Evolutionary conservation across 306 rosid genomes (phyloP).

Genomic region (Cicer yamashitae): DNA sequence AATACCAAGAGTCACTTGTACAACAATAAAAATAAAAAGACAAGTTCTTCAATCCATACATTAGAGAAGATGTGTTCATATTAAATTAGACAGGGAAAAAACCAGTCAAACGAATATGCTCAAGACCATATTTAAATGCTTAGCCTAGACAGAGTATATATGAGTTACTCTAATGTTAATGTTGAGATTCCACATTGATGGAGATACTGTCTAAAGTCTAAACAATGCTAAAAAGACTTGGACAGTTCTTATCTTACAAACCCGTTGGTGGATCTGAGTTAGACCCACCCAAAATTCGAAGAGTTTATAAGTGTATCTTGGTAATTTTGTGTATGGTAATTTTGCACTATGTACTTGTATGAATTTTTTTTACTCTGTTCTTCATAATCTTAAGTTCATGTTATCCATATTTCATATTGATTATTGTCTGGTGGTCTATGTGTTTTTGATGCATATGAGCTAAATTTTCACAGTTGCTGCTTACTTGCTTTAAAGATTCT

Average conservation of each 20-base stretch:
- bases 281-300: background rate
- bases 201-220: background rate
- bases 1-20: slow-evolving; percentile 30
- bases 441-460: background rate
- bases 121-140: slow-evolving; percentile 66
- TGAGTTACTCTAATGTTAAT: slow-evolving; percentile 20
- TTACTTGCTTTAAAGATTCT: too few relatives aligned
- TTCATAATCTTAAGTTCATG: too few relatives aligned
- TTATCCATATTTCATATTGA: slow-evolving; percentile 16
- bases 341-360: too few relatives aligned
- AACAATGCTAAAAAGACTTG: background rate
- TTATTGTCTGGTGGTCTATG: background rate
- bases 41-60: slow-evolving; percentile 20
- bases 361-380: too few relatives aligned
- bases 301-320: background rate
- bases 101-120: slow-evolving; percentile 78
- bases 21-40: slow-evolving; percentile 19
- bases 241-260: background rate
- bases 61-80: slow-evolving; percentile 8
- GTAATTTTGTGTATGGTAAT: background rate
- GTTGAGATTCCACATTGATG: background rate
- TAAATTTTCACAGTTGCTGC: background rate
- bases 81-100: slow-evolving; percentile 74
- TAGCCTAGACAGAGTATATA: slow-evolving; percentile 13
- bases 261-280: background rate